phyloP scores from a whole-genome alignment of 768 basidiomycete genomes.

The Serendipita sp. region DNA sequence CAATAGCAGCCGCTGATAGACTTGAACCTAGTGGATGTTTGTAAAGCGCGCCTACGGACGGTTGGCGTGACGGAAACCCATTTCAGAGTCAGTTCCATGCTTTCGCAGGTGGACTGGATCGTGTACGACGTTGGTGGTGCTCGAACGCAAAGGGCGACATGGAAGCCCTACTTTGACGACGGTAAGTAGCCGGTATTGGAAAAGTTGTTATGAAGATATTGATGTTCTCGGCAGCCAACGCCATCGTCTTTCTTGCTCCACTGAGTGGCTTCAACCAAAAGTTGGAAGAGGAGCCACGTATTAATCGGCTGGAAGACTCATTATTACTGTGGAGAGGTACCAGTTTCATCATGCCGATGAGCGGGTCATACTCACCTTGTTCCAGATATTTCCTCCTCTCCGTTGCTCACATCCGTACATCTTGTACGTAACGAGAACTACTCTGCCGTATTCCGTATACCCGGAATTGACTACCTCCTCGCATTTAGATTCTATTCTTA shows the following conservation, averaged over 20 bases:
- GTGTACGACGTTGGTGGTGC: conserved; percentile 11
- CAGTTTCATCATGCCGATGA: neutral
- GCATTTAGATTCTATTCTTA: conserved; percentile 18
- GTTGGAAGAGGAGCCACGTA: conserved; percentile 8
- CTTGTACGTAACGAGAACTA: neutral
- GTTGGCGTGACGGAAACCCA: conserved; percentile 10
- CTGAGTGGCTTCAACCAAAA: conserved; percentile 10
- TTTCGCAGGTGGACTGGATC: neutral
- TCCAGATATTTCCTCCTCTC: neutral
- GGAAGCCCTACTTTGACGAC: conserved; percentile 12
- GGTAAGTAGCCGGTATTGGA: conserved; percentile 1
- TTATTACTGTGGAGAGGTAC: conserved; percentile 8
- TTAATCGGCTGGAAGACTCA: conserved; percentile 10
- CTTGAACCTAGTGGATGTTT: conserved; percentile 9
- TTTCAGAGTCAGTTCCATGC: neutral
- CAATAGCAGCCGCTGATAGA: neutral
- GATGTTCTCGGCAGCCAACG: conserved; percentile 5
- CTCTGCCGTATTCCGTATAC: too few relatives aligned
- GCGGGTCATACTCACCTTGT: neutral
- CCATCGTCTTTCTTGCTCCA: conserved; percentile 10
- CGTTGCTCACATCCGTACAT: neutral
- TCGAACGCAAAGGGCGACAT: conserved; percentile 8
- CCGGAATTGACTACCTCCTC: too few relatives aligned
- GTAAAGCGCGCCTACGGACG: conserved; percentile 11
- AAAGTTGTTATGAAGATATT: neutral